phyloP scores from a whole-genome alignment of 768 basidiomycete genomes.

The Albatrellus ellisii region DNA sequence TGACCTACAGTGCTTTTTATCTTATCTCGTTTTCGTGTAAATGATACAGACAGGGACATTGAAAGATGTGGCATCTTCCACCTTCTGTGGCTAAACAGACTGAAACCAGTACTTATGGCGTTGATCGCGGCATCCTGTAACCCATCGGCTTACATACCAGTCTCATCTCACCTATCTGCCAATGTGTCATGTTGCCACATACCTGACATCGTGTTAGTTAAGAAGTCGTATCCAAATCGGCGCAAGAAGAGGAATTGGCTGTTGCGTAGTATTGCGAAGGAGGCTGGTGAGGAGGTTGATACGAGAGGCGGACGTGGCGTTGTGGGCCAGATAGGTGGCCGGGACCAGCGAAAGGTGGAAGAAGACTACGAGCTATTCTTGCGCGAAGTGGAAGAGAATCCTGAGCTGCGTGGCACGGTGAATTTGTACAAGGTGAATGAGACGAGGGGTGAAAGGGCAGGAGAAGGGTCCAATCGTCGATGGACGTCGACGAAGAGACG shows the following conservation, averaged over 20 bases:
- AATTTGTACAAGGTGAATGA: slow-evolving; percentile 65
- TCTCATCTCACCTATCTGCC: too few relatives aligned
- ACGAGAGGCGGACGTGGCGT: slow-evolving; percentile 68
- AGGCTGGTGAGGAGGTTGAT: slow-evolving; percentile 79
- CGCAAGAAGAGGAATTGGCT: slow-evolving; percentile 91
- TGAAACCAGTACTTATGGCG: too few relatives aligned
- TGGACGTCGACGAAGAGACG: slow-evolving; percentile 52
- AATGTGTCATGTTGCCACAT: slow-evolving; percentile 49
- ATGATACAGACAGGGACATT: too few relatives aligned
- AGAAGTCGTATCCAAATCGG: slow-evolving; percentile 90
- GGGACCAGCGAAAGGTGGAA: slow-evolving; percentile 87
- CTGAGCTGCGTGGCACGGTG: slow-evolving; percentile 75
- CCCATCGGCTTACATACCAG: too few relatives aligned
- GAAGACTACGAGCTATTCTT: slow-evolving; percentile 96
- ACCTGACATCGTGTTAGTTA: slow-evolving; percentile 87
- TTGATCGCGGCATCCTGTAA: too few relatives aligned
- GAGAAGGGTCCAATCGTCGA: slow-evolving; percentile 38
- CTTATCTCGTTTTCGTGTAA: too few relatives aligned
- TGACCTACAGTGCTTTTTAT: too few relatives aligned
- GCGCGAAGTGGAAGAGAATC: slow-evolving; percentile 88
- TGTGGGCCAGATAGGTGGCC: slow-evolving; percentile 78
- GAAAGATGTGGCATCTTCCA: too few relatives aligned
- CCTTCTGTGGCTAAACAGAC: too few relatives aligned
- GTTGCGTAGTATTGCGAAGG: slow-evolving; percentile 85
- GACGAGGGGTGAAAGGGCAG: slow-evolving; percentile 31